Conservation (phyloP, 2,329 filamentous ascomycete genomes). For the Mycosphaerella sp. region DNA sequence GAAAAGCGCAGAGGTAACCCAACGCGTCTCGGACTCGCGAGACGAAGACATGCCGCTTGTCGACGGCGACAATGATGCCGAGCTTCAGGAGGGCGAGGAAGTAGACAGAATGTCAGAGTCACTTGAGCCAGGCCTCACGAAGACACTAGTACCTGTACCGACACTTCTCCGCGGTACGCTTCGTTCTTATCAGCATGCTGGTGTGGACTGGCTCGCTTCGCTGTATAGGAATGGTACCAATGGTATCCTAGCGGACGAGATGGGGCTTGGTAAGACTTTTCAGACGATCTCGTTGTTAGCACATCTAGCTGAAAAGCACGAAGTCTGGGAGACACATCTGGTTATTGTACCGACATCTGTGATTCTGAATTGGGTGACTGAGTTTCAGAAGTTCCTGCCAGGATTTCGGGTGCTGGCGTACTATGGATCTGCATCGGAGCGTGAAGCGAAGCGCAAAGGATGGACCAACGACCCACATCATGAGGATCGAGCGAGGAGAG, state of each 20-base stretch:
- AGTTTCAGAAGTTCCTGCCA: constrained; percentile 98
- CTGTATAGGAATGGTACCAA: constrained; percentile 90
- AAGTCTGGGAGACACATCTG: constrained; percentile 92
- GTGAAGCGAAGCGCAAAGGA: constrained; percentile 80
- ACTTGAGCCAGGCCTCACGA: constrained; percentile 26
- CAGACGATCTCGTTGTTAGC: constrained; percentile 93
- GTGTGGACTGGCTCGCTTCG: constrained; percentile 93
- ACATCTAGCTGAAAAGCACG: constrained; percentile 81
- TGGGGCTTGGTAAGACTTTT: constrained; percentile 97
- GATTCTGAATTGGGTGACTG: constrained; percentile 99
- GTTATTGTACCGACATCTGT: constrained; percentile 97
- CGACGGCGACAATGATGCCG: neutral
- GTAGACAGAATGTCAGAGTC: constrained; percentile 14
- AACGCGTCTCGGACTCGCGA: neutral
- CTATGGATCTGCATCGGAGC: constrained; percentile 89
- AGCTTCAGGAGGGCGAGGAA: constrained; percentile 24
- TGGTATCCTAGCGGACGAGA: constrained; percentile 94
- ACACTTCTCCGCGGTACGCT: constrained; percentile 74
- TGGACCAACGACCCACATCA: constrained; percentile 70
- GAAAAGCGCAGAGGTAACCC: neutral
- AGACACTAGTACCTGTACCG: constrained; percentile 49
- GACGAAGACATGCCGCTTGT: neutral
- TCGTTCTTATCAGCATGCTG: constrained; percentile 93
- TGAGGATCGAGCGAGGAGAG: constrained; percentile 79
- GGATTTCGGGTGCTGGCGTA: constrained; percentile 98